Evolutionary conservation across 208 protist species (phyloP).

Genomic region (Lotmaria passim): DNA sequence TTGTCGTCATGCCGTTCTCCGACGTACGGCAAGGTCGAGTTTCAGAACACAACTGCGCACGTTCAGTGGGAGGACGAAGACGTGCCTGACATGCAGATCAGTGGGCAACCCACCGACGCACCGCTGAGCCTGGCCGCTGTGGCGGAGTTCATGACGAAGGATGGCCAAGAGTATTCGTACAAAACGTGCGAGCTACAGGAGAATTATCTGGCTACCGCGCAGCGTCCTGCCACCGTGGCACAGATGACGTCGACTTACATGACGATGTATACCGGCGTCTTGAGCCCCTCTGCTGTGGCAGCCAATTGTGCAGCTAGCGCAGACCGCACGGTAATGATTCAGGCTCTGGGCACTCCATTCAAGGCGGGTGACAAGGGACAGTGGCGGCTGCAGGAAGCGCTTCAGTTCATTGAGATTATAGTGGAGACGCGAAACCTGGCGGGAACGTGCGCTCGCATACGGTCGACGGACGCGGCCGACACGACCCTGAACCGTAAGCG

Average conservation of each 20-base stretch:
- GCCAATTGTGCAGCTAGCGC: conserved; percentile 24
- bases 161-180: conserved; percentile 35
- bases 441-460: conserved; percentile 26
- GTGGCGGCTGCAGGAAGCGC: conserved; percentile 46
- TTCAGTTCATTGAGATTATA: conserved; percentile 60
- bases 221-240: conserved; percentile 38
- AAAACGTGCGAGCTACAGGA: conserved; percentile 46
- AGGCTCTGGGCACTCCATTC: conserved; percentile 45
- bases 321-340: conserved; percentile 46
- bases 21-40: conserved; percentile 35
- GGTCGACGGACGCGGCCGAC: conserved; percentile 5
- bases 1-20: conserved; percentile 46
- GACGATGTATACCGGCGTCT: conserved; percentile 43
- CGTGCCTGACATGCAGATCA: conserved; percentile 14
- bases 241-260: conserved; percentile 56
- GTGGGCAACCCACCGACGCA: conserved; percentile 22
- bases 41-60: conserved; percentile 43
- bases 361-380: conserved; percentile 18
- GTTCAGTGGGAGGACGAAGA: conserved; percentile 44
- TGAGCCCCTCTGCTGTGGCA: conserved; percentile 7
- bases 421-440: conserved; percentile 39
- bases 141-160: conserved; percentile 34
- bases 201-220: conserved; percentile 53
- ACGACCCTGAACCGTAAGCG: conserved; percentile 9
- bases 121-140: conserved; percentile 41